Evolutionary conservation across 2,329 filamentous ascomycete genomes (phyloP).

Genomic region (Massarina eburnea): DNA sequence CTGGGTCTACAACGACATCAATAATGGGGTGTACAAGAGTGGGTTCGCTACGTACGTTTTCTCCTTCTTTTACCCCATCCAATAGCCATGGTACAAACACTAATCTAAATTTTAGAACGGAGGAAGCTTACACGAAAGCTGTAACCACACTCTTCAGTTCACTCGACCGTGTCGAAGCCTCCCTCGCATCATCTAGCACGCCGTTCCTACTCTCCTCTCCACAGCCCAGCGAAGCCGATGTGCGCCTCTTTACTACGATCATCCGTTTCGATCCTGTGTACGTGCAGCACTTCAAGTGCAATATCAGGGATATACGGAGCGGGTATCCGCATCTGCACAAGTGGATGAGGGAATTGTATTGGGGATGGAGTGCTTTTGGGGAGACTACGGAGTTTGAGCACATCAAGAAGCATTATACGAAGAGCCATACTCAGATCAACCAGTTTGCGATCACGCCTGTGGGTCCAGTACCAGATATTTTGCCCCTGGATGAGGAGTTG

Average conservation of each 20-base stretch:
- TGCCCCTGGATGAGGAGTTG: constrained; percentile 79
- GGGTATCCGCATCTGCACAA: constrained; percentile 79
- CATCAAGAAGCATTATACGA: constrained; percentile 81
- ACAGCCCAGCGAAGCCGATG: constrained; percentile 51
- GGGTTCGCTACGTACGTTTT: constrained; percentile 52
- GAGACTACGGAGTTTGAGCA: constrained; percentile 90
- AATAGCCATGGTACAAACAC: not conserved
- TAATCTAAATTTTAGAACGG: constrained; percentile 32
- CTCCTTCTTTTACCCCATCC: not conserved
- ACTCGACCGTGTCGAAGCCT: constrained; percentile 50
- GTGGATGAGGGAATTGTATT: constrained; percentile 85
- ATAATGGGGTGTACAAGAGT: constrained; percentile 56
- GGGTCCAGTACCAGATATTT: constrained; percentile 79
- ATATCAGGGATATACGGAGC: constrained; percentile 78
- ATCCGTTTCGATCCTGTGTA: constrained; percentile 60
- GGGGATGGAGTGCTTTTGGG: constrained; percentile 71
- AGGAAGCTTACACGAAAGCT: constrained; percentile 53
- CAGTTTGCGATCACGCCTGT: constrained; percentile 75
- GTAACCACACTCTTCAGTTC: constrained; percentile 51
- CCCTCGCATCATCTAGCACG: constrained; percentile 45
- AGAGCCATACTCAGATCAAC: constrained; percentile 67
- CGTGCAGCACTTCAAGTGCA: constrained; percentile 71
- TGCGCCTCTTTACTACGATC: constrained; percentile 62
- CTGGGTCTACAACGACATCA: constrained; percentile 56
- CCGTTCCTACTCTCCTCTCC: constrained; percentile 51